These are phyloP conservation scores for Pleurotus tuoliensis DNA, from an alignment of 768 basidiomycete species.

Conservation along the genomic window DNA sequence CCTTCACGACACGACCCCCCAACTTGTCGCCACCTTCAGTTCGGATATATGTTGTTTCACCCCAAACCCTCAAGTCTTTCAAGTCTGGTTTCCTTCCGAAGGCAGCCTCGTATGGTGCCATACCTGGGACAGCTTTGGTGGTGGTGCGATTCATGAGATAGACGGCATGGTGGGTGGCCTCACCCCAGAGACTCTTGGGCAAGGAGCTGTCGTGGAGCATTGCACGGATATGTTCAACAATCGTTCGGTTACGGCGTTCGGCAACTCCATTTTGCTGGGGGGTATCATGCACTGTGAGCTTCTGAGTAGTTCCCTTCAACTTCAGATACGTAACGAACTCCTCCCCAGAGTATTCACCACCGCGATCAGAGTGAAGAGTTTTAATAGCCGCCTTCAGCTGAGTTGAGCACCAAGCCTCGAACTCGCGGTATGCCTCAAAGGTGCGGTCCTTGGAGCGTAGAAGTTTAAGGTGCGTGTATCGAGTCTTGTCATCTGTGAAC, in stretches of 20 bases:
- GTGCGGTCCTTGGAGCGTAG: conserved; percentile 25
- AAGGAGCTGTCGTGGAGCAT: conserved; percentile 22
- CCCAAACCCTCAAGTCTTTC: conserved; percentile 16
- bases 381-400: conserved; percentile 23
- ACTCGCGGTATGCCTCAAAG: conserved; percentile 20
- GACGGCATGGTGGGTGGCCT: conserved; percentile 20
- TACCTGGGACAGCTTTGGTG: conserved; percentile 16
- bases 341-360: conserved; percentile 23
- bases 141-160: conserved; percentile 24
- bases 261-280: conserved; percentile 35
- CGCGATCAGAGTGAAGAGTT: conserved; percentile 21
- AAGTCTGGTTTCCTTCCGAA: conserved; percentile 20
- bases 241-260: conserved; percentile 28
- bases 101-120: conserved; percentile 20
- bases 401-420: conserved; percentile 19
- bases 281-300: conserved; percentile 20
- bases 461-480: conserved; percentile 19
- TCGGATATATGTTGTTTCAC: conserved; percentile 22
- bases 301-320: conserved; percentile 13
- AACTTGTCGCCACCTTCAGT: conserved; percentile 23
- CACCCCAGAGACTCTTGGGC: conserved; percentile 29
- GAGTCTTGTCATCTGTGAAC: conserved; percentile 30
- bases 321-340: conserved; percentile 17
- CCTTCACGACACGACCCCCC: conserved; percentile 18
- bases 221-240: conserved; percentile 26